phyloP scores from a whole-genome alignment of 148 eudicot genomes.

The Rheum nobile region DNA sequence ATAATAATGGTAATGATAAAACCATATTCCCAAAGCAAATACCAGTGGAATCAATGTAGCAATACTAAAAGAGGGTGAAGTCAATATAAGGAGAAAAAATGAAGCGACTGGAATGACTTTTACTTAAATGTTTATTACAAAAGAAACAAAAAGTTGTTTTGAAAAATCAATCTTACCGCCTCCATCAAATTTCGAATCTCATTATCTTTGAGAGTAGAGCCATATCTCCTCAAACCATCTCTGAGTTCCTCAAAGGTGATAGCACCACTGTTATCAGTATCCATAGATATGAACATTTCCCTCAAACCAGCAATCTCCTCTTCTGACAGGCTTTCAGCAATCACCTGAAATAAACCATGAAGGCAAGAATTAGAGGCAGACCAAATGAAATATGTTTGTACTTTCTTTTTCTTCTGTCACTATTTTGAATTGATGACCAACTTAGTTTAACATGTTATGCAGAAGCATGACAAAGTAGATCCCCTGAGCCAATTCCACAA shows the following conservation, averaged over 20 bases:
- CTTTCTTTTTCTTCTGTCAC: not conserved
- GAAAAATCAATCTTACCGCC: not conserved
- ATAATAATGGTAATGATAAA: not conserved
- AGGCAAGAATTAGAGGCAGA: not conserved
- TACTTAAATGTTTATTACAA: not conserved
- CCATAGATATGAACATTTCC: constrained; percentile 10
- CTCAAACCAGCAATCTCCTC: constrained; percentile 13
- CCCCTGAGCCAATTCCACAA: not conserved
- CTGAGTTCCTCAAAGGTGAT: constrained; percentile 11
- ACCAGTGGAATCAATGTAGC: not conserved
- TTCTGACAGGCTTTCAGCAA: constrained; percentile 11
- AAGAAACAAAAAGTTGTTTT: not conserved
- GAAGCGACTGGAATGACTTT: not conserved
- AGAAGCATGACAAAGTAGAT: not conserved
- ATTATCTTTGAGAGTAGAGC: constrained; percentile 6
- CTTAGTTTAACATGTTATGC: not conserved
- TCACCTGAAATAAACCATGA: not conserved
- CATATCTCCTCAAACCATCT: constrained; percentile 10
- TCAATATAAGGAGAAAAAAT: not conserved
- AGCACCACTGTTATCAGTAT: constrained; percentile 10
- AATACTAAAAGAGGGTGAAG: not conserved
- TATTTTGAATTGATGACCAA: not conserved
- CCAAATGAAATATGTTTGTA: not conserved
- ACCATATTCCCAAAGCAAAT: not conserved
- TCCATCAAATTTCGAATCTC: constrained; percentile 11